phyloP scores from a whole-genome alignment of 2,329 filamentous ascomycete genomes.

The Biscogniauxia mediterranea region DNA sequence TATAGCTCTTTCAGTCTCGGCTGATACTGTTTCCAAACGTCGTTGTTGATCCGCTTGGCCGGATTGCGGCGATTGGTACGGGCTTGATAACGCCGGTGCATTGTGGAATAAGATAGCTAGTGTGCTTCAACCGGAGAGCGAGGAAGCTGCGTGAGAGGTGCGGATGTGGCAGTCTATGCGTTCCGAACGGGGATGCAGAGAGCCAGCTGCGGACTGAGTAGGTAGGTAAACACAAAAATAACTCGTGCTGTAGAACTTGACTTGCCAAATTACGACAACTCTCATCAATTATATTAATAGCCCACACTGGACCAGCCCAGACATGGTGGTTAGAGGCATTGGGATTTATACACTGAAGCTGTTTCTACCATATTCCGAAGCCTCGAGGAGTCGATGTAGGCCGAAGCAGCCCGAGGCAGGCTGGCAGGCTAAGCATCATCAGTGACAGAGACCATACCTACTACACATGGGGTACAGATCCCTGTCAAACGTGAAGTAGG shows the following conservation, averaged over 20 bases:
- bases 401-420: not conserved
- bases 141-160: not conserved
- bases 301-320: not conserved
- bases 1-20: constrained; percentile 8
- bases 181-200: not conserved
- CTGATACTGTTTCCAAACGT: constrained; percentile 6
- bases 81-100: not conserved
- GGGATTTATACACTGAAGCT: not conserved
- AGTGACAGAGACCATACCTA: not conserved
- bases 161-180: not conserved
- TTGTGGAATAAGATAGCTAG: not conserved
- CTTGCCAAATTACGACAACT: no score
- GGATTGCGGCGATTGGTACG: not conserved
- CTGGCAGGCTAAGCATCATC: not conserved
- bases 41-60: not conserved
- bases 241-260: not conserved
- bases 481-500: not conserved
- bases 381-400: not conserved
- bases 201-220: not conserved
- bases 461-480: not conserved
- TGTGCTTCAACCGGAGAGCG: not conserved
- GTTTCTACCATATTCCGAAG: not conserved
- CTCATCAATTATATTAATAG: not conserved
- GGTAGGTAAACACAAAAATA: not conserved
- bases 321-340: not conserved